Conservation (phyloP, 164 flowering plant genomes). For the Hamamelis virginiana region DNA sequence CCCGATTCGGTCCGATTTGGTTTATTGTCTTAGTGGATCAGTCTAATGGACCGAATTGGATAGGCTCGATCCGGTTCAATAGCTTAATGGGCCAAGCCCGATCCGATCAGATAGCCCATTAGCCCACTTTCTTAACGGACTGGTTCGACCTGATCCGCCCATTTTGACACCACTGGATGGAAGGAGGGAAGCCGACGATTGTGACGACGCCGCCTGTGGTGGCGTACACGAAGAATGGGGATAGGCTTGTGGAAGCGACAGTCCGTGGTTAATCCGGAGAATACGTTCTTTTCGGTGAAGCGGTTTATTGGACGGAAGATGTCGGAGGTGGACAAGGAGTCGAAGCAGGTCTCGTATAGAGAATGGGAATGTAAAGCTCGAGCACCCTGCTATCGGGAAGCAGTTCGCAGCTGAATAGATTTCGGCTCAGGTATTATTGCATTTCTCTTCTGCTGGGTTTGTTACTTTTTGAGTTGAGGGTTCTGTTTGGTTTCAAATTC, state of each 20-base stretch:
- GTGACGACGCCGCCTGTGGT: conserved; percentile 95
- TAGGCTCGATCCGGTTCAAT: too few species aligned
- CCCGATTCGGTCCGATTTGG: too few species aligned
- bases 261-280: conserved; percentile 81
- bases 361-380: conserved; percentile 77
- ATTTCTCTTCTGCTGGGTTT: not conserved
- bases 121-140: too few species aligned
- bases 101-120: too few species aligned
- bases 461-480: not conserved
- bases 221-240: conserved; percentile 83
- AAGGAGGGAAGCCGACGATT: conserved; percentile 64
- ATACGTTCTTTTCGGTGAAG: conserved; percentile 72
- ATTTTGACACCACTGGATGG: too few species aligned
- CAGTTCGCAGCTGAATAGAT: conserved; percentile 79
- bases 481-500: too few species aligned
- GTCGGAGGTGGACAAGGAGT: conserved; percentile 57
- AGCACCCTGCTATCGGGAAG: conserved; percentile 71
- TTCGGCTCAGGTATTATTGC: conserved; percentile 58
- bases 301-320: conserved; percentile 79
- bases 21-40: too few species aligned
- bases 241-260: conserved; percentile 75
- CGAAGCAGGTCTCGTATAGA: conserved; percentile 58
- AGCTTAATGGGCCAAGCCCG: too few species aligned
- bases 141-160: too few species aligned
- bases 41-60: too few species aligned